These are phyloP conservation scores for Globisporangium carolinianum DNA, from an alignment of 352 stramenopile genomes.

Conservation along the genomic window DNA sequence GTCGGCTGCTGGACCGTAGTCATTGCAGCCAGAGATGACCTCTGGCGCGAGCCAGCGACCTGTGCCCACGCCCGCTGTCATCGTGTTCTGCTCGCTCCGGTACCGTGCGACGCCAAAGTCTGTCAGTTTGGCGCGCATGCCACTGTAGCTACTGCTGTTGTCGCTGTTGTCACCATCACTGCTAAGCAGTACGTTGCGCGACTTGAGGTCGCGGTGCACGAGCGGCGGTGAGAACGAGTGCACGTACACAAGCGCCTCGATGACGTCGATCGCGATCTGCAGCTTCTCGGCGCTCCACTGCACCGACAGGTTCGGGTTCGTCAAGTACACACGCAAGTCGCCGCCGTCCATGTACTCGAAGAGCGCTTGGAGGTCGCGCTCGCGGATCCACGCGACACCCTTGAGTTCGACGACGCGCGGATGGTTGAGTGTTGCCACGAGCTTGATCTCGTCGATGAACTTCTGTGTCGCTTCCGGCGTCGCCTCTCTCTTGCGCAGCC, in stretches of 20 bases:
- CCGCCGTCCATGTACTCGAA: slow-evolving; percentile 34
- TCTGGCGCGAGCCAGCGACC: slow-evolving; percentile 27
- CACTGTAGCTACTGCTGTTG: no score
- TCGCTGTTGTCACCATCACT: no score
- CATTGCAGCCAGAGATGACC: slow-evolving; percentile 23
- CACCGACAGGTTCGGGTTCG: no score
- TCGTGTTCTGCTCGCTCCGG: background rate
- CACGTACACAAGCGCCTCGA: slow-evolving; percentile 10
- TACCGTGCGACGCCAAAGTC: no score
- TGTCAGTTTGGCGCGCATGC: no score
- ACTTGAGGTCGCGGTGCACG: background rate
- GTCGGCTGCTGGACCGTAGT: slow-evolving; percentile 22
- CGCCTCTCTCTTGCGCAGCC: background rate
- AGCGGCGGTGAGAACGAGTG: slow-evolving; percentile 16
- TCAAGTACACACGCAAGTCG: slow-evolving; percentile 41
- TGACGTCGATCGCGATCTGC: slow-evolving; percentile 19
- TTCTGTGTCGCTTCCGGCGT: background rate
- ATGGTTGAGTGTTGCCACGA: background rate
- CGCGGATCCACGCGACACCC: background rate
- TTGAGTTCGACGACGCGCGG: background rate
- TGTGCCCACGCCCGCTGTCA: background rate
- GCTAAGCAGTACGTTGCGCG: background rate
- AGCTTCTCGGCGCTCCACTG: slow-evolving; percentile 4
- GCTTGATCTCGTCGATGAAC: slow-evolving; percentile 3
- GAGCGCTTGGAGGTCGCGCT: no score